phyloP scores from a whole-genome alignment of 2,329 filamentous ascomycete genomes.

The Ophioceras dolichostomum region DNA sequence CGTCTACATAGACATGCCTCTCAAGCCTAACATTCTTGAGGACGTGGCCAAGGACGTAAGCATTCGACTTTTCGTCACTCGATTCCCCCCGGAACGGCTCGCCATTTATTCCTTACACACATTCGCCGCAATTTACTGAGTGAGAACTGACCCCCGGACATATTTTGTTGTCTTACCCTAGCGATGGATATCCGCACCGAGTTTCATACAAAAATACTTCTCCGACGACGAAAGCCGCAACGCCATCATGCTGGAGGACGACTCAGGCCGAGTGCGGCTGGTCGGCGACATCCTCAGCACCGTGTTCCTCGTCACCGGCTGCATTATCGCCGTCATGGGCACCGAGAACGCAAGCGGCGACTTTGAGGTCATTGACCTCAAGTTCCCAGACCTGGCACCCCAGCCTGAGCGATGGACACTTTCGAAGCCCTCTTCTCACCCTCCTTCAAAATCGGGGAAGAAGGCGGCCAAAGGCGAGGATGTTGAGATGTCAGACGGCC shows the following conservation, averaged over 20 bases:
- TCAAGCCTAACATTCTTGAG: slow-evolving; percentile 93
- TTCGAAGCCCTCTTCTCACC: slow-evolving; percentile 31
- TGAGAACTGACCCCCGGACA: too few relatives aligned
- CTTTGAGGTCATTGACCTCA: slow-evolving; percentile 83
- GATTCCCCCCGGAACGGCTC: background rate
- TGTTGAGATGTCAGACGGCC: slow-evolving; percentile 43
- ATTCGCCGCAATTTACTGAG: too few relatives aligned
- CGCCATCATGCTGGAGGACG: slow-evolving; percentile 85
- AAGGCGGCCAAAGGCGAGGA: slow-evolving; percentile 22
- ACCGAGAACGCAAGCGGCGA: slow-evolving; percentile 88
- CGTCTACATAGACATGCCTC: slow-evolving; percentile 90
- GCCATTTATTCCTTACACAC: background rate
- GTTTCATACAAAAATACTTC: slow-evolving; percentile 65
- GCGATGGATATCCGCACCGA: slow-evolving; percentile 82
- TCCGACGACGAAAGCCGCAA: slow-evolving; percentile 43
- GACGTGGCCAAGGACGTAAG: slow-evolving; percentile 85
- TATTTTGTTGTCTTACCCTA: slow-evolving; percentile 19
- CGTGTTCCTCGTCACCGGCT: slow-evolving; percentile 76
- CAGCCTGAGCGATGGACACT: slow-evolving; percentile 74
- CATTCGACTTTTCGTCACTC: slow-evolving; percentile 3
- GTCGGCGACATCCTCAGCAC: slow-evolving; percentile 57
- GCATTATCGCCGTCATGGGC: slow-evolving; percentile 86
- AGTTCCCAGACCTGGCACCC: slow-evolving; percentile 72
- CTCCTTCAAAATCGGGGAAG: slow-evolving; percentile 19
- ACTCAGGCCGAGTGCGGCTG: slow-evolving; percentile 76